Conservation (phyloP, 2,329 filamentous ascomycete genomes). For the Colletotrichum sp. region DNA sequence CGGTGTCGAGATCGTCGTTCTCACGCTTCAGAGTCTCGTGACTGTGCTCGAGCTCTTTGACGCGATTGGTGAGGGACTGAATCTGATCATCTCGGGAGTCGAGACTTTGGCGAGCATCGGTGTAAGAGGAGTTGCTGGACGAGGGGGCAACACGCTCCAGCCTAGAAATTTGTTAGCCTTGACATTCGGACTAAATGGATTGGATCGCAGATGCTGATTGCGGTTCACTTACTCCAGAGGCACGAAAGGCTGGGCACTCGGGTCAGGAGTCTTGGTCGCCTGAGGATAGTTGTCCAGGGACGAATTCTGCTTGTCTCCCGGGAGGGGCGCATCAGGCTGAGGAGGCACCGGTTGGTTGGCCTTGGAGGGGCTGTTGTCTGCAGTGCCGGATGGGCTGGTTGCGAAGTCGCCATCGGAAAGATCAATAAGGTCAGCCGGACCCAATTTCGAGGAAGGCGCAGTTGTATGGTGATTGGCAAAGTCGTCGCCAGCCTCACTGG, state of each 20-base stretch:
- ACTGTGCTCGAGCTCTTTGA: background rate
- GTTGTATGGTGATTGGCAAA: background rate
- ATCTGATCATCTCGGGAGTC: background rate
- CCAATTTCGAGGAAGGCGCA: background rate
- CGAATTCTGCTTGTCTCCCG: background rate
- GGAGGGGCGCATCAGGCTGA: background rate
- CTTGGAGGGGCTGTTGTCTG: background rate
- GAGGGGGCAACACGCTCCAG: no score
- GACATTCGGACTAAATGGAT: background rate
- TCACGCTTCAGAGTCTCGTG: constrained; percentile 1
- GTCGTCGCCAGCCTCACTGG: background rate
- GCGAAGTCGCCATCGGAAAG: background rate
- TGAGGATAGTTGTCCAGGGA: background rate
- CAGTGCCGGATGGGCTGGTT: background rate
- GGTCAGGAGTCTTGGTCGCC: background rate
- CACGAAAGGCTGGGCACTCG: background rate
- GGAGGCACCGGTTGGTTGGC: background rate
- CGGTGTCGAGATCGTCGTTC: background rate
- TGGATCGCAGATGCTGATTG: background rate
- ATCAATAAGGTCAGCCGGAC: background rate
- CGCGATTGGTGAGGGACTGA: background rate
- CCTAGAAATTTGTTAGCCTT: background rate
- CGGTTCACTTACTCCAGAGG: background rate
- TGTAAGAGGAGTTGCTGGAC: background rate
- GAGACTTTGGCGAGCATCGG: background rate